Evolutionary conservation across 1,284 basidiomycete genomes (phyloP).

Genomic region (Leccinum pachyderme): DNA sequence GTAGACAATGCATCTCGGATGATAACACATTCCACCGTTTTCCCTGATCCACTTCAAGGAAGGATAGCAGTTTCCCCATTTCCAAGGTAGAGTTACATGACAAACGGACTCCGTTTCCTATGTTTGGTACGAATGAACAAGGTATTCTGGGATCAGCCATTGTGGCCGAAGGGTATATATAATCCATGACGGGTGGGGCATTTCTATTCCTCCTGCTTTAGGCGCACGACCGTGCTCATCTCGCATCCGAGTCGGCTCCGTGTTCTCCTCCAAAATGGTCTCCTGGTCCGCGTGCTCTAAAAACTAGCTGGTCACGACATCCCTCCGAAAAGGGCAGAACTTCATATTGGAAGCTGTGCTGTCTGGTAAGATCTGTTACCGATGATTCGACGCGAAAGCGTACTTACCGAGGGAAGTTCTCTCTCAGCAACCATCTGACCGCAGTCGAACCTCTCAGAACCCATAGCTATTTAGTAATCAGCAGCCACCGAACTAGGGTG

Average conservation of each 20-base stretch:
- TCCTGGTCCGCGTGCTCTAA: neutral
- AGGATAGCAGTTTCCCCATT: neutral
- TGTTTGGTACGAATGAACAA: neutral
- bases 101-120: neutral
- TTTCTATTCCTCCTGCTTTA: neutral
- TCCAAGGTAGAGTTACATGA: neutral
- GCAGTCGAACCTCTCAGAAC: constrained; percentile 1
- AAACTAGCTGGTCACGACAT: neutral
- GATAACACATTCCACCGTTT: neutral
- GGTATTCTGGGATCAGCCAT: neutral
- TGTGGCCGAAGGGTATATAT: neutral
- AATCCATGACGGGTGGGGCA: neutral
- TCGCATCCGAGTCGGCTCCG: neutral
- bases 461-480: neutral
- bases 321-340: constrained; percentile 20
- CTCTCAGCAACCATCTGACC: constrained; percentile 15
- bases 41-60: neutral
- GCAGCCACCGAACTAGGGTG: too few species aligned
- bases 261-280: neutral
- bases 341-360: constrained; percentile 21
- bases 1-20: neutral
- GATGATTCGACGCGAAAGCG: neutral
- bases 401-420: constrained; percentile 5
- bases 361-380: constrained; percentile 16
- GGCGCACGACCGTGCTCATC: neutral